Percentiles rank a stretch among this genome's conserved stretches.
These are phyloP conservation scores for Kazachstania martiniae DNA, from an alignment of 805 yeast genomes.

Conservation along the genomic window DNA sequence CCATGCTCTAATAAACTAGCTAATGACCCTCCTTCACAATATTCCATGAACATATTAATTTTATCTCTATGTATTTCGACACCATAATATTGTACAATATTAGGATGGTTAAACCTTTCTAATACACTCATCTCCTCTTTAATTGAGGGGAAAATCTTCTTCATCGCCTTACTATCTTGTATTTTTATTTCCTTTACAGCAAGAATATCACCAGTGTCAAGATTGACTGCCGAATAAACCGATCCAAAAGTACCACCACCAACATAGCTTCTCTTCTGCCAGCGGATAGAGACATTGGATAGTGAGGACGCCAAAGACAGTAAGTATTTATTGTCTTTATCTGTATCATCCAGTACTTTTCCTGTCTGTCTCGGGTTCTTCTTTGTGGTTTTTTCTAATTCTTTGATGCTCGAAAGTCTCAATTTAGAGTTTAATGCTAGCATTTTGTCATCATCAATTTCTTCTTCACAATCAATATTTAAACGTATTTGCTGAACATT, in stretches of 20 bases:
- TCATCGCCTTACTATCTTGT: constrained; percentile 77
- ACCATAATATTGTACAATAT: constrained; percentile 91
- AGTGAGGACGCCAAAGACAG: constrained; percentile 80
- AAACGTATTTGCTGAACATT: constrained; percentile 23
- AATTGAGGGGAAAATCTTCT: constrained; percentile 75
- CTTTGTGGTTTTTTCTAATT: constrained; percentile 46
- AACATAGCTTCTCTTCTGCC: constrained; percentile 91
- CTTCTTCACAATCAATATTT: constrained; percentile 29
- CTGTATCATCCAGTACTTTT: constrained; percentile 77
- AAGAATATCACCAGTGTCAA: constrained; percentile 91
- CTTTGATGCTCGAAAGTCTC: constrained; percentile 52
- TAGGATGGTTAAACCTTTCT: constrained; percentile 92
- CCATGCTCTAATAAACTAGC: constrained; percentile 83
- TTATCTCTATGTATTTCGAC: constrained; percentile 95
- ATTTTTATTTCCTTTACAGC: constrained; percentile 93
- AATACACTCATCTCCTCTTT: constrained; percentile 95
- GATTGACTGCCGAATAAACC: constrained; percentile 82
- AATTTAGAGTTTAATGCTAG: constrained; percentile 53
- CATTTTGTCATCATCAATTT: constrained; percentile 44
- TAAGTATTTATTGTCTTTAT: constrained; percentile 77
- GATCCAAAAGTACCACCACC: constrained; percentile 96
- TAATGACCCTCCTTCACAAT: constrained; percentile 90
- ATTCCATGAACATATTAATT: constrained; percentile 95
- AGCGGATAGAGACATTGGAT: constrained; percentile 81
- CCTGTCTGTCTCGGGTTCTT: constrained; percentile 51